Percentiles rank a stretch among this genome's conserved stretches.
These are phyloP conservation scores for Pseudomonodictys pantanalensis DNA, from an alignment of 495 filamentous ascomycete species.

Conservation along the genomic window DNA sequence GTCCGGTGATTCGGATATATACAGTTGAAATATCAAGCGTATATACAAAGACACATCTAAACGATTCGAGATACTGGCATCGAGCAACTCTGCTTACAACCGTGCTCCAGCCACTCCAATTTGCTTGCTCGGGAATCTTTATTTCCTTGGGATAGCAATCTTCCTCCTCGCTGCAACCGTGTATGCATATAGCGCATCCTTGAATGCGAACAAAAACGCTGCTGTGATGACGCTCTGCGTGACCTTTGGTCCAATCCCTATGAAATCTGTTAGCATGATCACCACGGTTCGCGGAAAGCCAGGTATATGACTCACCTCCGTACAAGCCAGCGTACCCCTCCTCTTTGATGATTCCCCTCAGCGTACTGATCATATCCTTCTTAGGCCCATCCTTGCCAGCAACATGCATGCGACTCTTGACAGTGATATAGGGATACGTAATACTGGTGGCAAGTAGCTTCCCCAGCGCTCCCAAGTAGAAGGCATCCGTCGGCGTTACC, in stretches of 20 bases:
- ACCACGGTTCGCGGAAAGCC: no score
- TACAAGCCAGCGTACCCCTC: constrained; percentile 90
- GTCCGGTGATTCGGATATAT: no score
- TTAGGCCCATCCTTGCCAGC: constrained; percentile 64
- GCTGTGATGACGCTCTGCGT: constrained; percentile 95
- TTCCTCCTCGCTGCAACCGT: constrained; percentile 56
- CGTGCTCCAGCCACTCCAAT: no score
- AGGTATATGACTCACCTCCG: constrained; percentile 70
- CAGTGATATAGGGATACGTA: constrained; percentile 97
- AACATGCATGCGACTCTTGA: constrained; percentile 96
- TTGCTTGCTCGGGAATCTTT: no score
- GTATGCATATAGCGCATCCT: constrained; percentile 74
- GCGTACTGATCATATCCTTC: constrained; percentile 64
- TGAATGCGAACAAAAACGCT: constrained; percentile 96
- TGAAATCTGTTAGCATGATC: no score
- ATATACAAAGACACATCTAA: no score
- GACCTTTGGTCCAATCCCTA: constrained; percentile 93
- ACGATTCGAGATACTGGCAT: no score
- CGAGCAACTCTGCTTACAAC: no score
- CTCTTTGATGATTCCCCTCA: constrained; percentile 75
- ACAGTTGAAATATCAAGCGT: no score
- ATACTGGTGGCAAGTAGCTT: constrained; percentile 91
- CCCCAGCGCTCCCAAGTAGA: constrained; percentile 86
- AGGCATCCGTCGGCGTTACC: constrained; percentile 80
- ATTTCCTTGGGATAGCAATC: constrained; percentile 42